These are phyloP conservation scores for Stellera chamaejasme DNA, from an alignment of 345 rosid genomes.

Conservation along the genomic window DNA sequence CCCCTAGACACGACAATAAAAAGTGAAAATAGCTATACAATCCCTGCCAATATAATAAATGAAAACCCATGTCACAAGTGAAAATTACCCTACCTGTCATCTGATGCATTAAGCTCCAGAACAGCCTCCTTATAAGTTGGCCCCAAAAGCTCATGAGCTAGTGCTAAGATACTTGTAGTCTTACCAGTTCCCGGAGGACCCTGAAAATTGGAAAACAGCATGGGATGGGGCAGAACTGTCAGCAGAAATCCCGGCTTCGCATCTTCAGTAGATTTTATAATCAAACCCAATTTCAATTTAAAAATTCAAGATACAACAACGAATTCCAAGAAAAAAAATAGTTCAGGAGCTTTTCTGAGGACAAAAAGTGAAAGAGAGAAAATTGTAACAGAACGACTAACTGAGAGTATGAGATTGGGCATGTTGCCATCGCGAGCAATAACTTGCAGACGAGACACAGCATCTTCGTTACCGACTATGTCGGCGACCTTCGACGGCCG, in stretches of 20 bases:
- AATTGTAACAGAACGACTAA: slow-evolving; percentile 14
- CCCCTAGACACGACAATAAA: slow-evolving; percentile 42
- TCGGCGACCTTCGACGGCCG: slow-evolving; percentile 67
- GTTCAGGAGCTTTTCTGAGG: not conserved
- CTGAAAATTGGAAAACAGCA: slow-evolving; percentile 20
- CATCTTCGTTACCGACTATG: slow-evolving; percentile 88
- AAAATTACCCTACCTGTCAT: slow-evolving; percentile 55
- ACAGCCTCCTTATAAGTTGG: slow-evolving; percentile 76
- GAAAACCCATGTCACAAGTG: not conserved
- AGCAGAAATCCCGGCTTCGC: not conserved
- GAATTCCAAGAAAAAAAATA: not conserved
- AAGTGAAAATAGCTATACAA: not conserved
- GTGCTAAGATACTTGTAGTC: slow-evolving; percentile 92
- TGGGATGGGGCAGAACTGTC: not conserved
- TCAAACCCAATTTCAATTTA: not conserved
- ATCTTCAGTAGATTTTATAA: not conserved
- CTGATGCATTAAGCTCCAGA: slow-evolving; percentile 92
- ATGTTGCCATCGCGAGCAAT: slow-evolving; percentile 95
- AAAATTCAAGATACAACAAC: not conserved
- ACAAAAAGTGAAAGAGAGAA: slow-evolving; percentile 1
- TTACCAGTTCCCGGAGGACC: slow-evolving; percentile 99
- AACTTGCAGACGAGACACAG: slow-evolving; percentile 87
- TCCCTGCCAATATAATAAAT: slow-evolving; percentile 1
- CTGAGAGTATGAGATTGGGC: slow-evolving; percentile 87
- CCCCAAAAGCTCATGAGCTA: slow-evolving; percentile 94